Evolutionary conservation across 495 filamentous ascomycete genomes (phyloP), one percentile per base, ranked within the genome.

Genomic region (Penicillium bovifimosum): DNA sequence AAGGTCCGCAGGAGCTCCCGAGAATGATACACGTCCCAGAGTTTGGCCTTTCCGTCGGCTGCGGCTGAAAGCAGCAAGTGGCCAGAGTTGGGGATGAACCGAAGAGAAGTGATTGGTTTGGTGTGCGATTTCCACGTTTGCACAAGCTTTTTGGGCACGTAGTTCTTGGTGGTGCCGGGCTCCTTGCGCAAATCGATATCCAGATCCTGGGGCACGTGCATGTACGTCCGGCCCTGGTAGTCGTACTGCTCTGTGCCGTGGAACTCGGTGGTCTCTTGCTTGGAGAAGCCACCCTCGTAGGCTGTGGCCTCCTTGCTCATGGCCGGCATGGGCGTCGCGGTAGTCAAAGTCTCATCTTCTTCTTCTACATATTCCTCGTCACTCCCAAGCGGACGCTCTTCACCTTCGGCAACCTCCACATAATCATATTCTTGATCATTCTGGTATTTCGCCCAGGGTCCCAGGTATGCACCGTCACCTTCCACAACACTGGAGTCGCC

Each of bases 151-250:
- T 96, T 96, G 38, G 93, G 95, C 32, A 91, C 84, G 62, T 83
- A 99, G 71, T 95, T 96, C 62, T 89, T 91, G 63, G 80, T 60
- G 52, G 79, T 86, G 59, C 88, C 90, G 17, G 74, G 59, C 53
- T 95, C 91, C 63, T 93, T 95, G 52, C 75, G 77, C 56, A 98
- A 74, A 62, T 95, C 88, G 66, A 96, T 79, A 66, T 91, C 91
- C 63, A 97, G 73, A 70, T 96, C 93, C 67, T 90, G 90, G n/a
- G 93, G 93, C 5, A 97, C 81, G 71, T 97, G 95, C 74, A 76
- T 76, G 52, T 76, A 76, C 17, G 91, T 95, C 55, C 93, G 75
- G 29, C 93, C 93, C 60, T 89, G 83, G 69, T 97, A 97, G 67
- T 97, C 95, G 75, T 84, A 85, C 66, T 88, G 69, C 60, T 86